These are phyloP conservation scores for Candida incommunis DNA, from an alignment of 805 yeast genomes.

Conservation along the genomic window DNA sequence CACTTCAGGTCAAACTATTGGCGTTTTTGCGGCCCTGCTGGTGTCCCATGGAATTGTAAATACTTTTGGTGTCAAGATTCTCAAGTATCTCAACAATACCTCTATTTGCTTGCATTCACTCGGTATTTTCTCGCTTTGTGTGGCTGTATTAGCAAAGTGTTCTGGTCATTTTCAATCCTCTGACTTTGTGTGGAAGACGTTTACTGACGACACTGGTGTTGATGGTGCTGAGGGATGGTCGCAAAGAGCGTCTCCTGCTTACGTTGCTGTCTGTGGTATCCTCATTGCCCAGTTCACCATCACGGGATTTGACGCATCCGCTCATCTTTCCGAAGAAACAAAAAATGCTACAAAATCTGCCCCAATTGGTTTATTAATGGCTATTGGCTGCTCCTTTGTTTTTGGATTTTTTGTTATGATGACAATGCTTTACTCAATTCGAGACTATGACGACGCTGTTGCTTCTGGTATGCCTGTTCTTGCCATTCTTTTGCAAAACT, in stretches of 20 bases:
- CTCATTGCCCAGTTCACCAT: neutral
- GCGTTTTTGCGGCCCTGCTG: constrained; percentile 1
- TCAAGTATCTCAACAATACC: neutral
- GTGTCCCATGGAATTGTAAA: neutral
- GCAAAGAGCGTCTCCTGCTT: constrained; percentile 10
- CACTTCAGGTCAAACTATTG: constrained; percentile 9
- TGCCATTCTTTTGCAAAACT: neutral
- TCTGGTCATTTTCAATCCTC: constrained; percentile 6
- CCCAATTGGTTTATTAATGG: constrained; percentile 2
- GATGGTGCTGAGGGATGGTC: constrained; percentile 8
- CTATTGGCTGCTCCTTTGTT: constrained; percentile 2
- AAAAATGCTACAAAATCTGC: constrained; percentile 1
- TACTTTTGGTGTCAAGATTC: neutral
- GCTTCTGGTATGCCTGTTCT: constrained; percentile 3
- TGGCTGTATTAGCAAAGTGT: constrained; percentile 2
- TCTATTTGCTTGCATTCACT: neutral
- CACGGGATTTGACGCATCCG: constrained; percentile 2
- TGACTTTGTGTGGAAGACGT: constrained; percentile 9
- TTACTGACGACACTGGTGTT: constrained; percentile 7
- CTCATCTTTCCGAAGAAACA: constrained; percentile 5
- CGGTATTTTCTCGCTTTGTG: neutral
- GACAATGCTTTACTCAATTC: constrained; percentile 1
- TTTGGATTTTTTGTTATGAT: constrained; percentile 4
- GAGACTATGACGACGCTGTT: constrained; percentile 1
- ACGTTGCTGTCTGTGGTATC: constrained; percentile 9